Evolutionary conservation across 345 rosid species (phyloP), one percentile per base, ranked within the genome.

Genomic region (Microcos paniculata): DNA sequence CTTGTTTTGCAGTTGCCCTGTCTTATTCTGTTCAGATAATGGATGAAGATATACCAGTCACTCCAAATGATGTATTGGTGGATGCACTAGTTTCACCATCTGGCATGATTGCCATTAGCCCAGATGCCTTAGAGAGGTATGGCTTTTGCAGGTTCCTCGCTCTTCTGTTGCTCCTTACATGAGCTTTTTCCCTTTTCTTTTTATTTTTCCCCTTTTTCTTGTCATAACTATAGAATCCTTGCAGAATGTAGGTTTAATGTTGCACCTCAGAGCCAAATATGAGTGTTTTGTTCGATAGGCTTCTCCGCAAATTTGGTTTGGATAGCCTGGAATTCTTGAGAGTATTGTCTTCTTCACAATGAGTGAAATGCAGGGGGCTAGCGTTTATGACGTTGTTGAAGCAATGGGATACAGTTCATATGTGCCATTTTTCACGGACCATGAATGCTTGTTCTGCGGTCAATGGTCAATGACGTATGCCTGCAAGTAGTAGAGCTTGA

Each of bases 1-100:
- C 6, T 70, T 23, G 16, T 70, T 70, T 74, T 84, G 88, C 89
- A 93, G 99, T 90, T 84, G 97, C 95, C 46, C 89, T 96, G 72
- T 91, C 99, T 71, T 96, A 93, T 77, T 93, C 96, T 18, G 56
- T 81, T 70, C 99, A 96, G 85, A 89, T 93, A 75, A 65, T 92
- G 79, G 94, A 96, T 75, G 91, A 89, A 80, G 72, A 77, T 70
- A 82, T 96, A 78, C 88, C 98, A 24, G 62, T 88, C 43, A 89
- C 98, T 73, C 73, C 84, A 15, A 74, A 80, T 48, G 98, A 96
- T 80, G 80, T 89, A 33, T 80, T 80, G 38, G 85, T 93, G 49
- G 97, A 92, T 79, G 97, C 96, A 74, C 87, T 96, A 51, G 90
- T 92, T 70, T 77, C 96, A 79, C 90, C 96, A 33, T 81, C 92